Evolutionary conservation across 2,329 filamentous ascomycete genomes (phyloP), one percentile per base, ranked within the genome.

Genomic region (Chrysoporthe deuterocubensis): DNA sequence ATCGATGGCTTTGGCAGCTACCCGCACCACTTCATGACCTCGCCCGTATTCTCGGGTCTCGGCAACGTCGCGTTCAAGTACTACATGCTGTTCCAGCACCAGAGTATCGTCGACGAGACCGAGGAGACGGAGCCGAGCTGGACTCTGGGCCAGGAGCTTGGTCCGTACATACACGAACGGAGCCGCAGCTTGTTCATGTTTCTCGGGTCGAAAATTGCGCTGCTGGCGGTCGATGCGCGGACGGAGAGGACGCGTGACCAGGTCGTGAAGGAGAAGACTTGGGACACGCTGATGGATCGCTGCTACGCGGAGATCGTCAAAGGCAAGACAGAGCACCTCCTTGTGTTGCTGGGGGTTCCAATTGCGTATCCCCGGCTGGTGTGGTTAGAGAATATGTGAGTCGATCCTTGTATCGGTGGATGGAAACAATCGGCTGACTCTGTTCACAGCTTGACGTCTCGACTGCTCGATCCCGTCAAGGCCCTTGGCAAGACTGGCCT

Each of bases 61-160:
- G 96, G 96, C 2, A 92, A 91, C 48, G 89, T 98, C 62, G 95
- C 95, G 0, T 98, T 96, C 86, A 99, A 99, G 78, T 99, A 98
- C 80, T 99, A 99, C 75, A 91, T 99, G 89, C 86, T 99, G 9
- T 99, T 99, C 81, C 96, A 99, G 78, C 96, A 99, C 73, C 96
- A 99, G 78, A 97, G 92, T 72, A 84, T 97, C 3, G 81, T 88
- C 0, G 87, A 90, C 58, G 96, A 99, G 80, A 93, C 90, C 0
- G 90, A 96, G 72, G 83, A 86, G 46, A 87, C 92, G 2, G 96
- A 99, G 78, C 93, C 95, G 2, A 97, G 93, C 76, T 98, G 96
- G 96, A 81, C 96, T 21, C 81, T 98, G 4, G 96, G 96, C 6
- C 82, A 86, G 34, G 83, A 86, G 44, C 92, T 91, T 3, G 96